Conservation (phyloP, 495 filamentous ascomycete species). For the Elaphomyces granulatus region DNA sequence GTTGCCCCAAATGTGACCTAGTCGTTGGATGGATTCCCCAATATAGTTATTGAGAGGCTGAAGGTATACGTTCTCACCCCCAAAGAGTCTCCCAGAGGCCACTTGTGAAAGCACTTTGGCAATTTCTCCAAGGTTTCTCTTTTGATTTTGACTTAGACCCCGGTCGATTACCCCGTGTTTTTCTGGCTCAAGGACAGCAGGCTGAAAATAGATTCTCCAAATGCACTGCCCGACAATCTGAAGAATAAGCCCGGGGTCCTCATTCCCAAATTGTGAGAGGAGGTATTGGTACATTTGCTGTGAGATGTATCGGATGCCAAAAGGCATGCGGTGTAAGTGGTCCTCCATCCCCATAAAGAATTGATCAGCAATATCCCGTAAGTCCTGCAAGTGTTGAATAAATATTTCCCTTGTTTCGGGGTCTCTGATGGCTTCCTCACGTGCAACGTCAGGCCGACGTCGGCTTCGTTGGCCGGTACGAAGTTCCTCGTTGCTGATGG, state of each 20-base stretch:
- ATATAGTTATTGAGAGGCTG: constrained; percentile 88
- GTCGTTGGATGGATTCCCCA: constrained; percentile 65
- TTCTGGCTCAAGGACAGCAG: constrained; percentile 74
- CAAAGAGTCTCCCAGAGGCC: constrained; percentile 71
- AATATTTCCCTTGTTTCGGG: constrained; percentile 83
- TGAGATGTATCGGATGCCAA: constrained; percentile 79
- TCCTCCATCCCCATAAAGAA: constrained; percentile 74
- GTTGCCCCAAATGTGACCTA: constrained; percentile 58
- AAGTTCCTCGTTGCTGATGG: constrained; percentile 93
- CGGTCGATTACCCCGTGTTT: constrained; percentile 81
- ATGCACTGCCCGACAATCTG: constrained; percentile 80
- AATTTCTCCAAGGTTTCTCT: constrained; percentile 82
- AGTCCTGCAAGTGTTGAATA: constrained; percentile 82
- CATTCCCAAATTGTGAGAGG: constrained; percentile 58
- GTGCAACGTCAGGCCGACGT: constrained; percentile 63
- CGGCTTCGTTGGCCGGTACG: constrained; percentile 72
- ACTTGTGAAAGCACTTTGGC: constrained; percentile 83
- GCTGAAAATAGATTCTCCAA: constrained; percentile 88
- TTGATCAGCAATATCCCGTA: constrained; percentile 84
- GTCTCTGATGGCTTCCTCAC: constrained; percentile 87
- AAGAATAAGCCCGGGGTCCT: constrained; percentile 62
- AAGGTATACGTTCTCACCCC: constrained; percentile 86
- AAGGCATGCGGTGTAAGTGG: constrained; percentile 74
- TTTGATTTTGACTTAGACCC: constrained; percentile 75
- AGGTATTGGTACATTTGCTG: constrained; percentile 73